phyloP scores from a whole-genome alignment of 805 yeast species.

The Monosporozyma siamensis region DNA sequence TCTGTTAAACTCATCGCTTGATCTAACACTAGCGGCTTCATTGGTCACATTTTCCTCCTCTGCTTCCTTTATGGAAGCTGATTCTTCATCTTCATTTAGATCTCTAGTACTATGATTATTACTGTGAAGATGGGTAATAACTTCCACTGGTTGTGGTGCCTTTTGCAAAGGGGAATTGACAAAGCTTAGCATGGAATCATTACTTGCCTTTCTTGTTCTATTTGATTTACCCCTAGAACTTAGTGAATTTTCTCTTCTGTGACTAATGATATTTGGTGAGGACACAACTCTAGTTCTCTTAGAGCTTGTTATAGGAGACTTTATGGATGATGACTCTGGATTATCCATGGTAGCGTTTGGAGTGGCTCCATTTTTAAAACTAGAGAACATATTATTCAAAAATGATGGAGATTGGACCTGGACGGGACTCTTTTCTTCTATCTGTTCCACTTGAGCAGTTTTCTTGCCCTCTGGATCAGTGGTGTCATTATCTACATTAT shows the following conservation, averaged over 20 bases:
- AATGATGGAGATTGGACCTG: conserved; percentile 10
- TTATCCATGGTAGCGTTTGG: too few relatives aligned
- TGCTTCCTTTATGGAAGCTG: background rate
- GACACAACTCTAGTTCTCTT: conserved; percentile 1
- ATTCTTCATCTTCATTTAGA: background rate
- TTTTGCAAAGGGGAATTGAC: conserved; percentile 13
- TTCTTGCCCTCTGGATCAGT: background rate
- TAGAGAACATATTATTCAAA: conserved; percentile 7
- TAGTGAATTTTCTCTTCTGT: conserved; percentile 21
- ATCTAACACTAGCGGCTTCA: conserved; percentile 1
- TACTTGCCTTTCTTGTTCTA: conserved; percentile 8
- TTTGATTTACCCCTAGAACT: conserved; percentile 3
- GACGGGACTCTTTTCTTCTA: background rate
- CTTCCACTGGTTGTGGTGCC: conserved; percentile 18
- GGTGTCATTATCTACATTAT: background rate
- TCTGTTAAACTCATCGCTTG: conserved; percentile 18
- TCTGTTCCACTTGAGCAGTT: background rate
- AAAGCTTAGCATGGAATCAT: conserved; percentile 1
- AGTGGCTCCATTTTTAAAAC: conserved; percentile 2
- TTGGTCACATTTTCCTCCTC: background rate
- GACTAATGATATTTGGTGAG: conserved; percentile 26
- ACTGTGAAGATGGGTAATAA: conserved; percentile 3
- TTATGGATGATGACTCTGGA: too few relatives aligned
- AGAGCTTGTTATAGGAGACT: background rate
- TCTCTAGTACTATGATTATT: background rate